A percentile compares a stretch with the other conserved stretches of the same genome.
Evolutionary conservation across 2,329 filamentous ascomycete genomes (phyloP).

Genomic region (Talaromyces atroroseus): DNA sequence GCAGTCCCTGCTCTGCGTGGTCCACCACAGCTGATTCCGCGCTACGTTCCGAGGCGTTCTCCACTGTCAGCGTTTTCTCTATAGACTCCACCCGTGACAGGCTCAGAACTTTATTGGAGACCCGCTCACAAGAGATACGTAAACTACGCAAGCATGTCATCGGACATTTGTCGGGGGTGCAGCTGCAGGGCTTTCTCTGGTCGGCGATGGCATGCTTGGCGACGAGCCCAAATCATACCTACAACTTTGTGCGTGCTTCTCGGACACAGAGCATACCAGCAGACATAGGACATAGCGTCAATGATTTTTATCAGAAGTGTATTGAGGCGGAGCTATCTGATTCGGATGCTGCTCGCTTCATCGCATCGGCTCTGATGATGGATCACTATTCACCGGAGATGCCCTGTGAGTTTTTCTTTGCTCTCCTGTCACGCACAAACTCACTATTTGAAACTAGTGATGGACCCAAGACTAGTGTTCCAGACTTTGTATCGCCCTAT

Average conservation of each 20-base stretch:
- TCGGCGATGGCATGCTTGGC: neutral
- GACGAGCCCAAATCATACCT: neutral
- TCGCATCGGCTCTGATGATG: constrained; percentile 17
- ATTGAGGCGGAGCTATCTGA: neutral
- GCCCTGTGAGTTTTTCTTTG: neutral
- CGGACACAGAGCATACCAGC: neutral
- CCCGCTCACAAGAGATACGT: neutral
- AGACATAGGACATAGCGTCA: neutral
- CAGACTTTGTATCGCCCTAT: constrained; percentile 11
- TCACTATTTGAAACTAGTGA: constrained; percentile 8
- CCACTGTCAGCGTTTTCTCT: neutral
- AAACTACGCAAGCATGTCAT: neutral
- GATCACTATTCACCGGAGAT: constrained; percentile 21
- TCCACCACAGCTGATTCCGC: neutral
- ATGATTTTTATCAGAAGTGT: neutral
- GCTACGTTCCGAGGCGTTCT: neutral
- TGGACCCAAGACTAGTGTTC: constrained; percentile 15
- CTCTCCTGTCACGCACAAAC: neutral
- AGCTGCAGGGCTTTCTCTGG: neutral
- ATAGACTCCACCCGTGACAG: neutral
- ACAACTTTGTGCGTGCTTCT: neutral
- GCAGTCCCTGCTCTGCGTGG: neutral
- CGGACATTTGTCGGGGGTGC: neutral
- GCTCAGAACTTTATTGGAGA: neutral
- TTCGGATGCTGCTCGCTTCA: constrained; percentile 1